Evolutionary conservation across 352 stramenopile genomes (phyloP).

Genomic region (Globisporangium iwayamae): DNA sequence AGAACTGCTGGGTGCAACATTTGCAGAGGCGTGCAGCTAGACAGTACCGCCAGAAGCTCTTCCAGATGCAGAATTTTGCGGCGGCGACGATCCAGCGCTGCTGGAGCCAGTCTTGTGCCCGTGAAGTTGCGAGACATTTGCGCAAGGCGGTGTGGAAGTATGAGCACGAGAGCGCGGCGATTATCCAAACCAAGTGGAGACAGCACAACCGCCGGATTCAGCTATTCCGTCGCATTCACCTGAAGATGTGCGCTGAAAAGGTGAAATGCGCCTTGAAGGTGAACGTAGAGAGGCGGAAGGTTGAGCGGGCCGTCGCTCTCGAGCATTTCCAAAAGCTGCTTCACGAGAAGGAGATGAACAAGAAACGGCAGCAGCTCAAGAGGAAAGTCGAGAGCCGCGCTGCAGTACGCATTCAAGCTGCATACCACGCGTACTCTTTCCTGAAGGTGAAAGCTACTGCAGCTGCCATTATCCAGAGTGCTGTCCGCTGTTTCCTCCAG

Average conservation of each 20-base stretch:
- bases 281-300: slow-evolving; percentile 17
- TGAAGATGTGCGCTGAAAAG: slow-evolving; percentile 12
- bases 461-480: slow-evolving; percentile 21
- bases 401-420: slow-evolving; percentile 18
- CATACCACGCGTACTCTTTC: neutral
- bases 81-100: slow-evolving; percentile 8
- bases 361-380: slow-evolving; percentile 20
- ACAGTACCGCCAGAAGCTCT: slow-evolving; percentile 30
- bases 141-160: slow-evolving; percentile 12
- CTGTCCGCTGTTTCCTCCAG: slow-evolving; percentile 22
- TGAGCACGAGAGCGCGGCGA: slow-evolving; percentile 6
- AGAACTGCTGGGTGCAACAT: slow-evolving; percentile 34
- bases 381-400: slow-evolving; percentile 29
- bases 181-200: slow-evolving; percentile 15
- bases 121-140: slow-evolving; percentile 1
- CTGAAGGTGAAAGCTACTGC: neutral
- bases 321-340: slow-evolving; percentile 36
- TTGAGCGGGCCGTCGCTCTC: slow-evolving; percentile 24
- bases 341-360: slow-evolving; percentile 26
- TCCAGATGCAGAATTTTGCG: neutral
- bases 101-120: slow-evolving; percentile 3
- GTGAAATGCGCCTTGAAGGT: slow-evolving; percentile 16
- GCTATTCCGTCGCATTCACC: slow-evolving; percentile 9
- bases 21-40: slow-evolving; percentile 30
- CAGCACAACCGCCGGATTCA: neutral